Evolutionary conservation across 1,139 yeast genomes (phyloP).

Genomic region (Yamadazyma songkhlaensis): DNA sequence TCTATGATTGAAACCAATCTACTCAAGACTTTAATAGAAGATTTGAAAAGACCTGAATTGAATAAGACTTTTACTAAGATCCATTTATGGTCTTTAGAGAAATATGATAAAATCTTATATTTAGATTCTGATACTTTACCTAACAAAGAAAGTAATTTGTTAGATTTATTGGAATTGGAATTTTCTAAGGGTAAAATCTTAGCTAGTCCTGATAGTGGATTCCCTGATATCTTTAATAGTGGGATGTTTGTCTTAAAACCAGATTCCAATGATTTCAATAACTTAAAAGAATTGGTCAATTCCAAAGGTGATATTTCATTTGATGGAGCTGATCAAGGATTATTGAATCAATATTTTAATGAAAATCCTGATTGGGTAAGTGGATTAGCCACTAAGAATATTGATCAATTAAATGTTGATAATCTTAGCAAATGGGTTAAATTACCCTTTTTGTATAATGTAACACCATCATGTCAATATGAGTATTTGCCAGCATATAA

Average conservation of each 20-base stretch:
- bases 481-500: constrained; percentile 79
- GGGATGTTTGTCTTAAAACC: constrained; percentile 79
- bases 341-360: constrained; percentile 77
- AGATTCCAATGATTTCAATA: constrained; percentile 38
- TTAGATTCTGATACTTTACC: constrained; percentile 85
- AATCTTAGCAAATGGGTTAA: constrained; percentile 51
- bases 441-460: constrained; percentile 80
- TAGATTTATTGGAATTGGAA: constrained; percentile 29
- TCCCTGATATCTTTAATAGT: constrained; percentile 94
- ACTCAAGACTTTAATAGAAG: constrained; percentile 23
- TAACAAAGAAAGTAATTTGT: constrained; percentile 26
- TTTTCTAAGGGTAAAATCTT: constrained; percentile 41
- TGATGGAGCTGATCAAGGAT: constrained; percentile 96
- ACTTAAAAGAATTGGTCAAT: constrained; percentile 38
- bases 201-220: constrained; percentile 92
- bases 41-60: constrained; percentile 72
- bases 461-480: constrained; percentile 79
- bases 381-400: constrained; percentile 10
- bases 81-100: constrained; percentile 60
- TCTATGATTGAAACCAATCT: constrained; percentile 22
- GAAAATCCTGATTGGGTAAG: constrained; percentile 43
- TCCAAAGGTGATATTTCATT: constrained; percentile 47
- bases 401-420: constrained; percentile 1
- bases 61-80: constrained; percentile 70
- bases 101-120: constrained; percentile 61